Evolutionary conservation across 164 flowering plant species (phyloP).

Genomic region (Kingdonia uniflora): DNA sequence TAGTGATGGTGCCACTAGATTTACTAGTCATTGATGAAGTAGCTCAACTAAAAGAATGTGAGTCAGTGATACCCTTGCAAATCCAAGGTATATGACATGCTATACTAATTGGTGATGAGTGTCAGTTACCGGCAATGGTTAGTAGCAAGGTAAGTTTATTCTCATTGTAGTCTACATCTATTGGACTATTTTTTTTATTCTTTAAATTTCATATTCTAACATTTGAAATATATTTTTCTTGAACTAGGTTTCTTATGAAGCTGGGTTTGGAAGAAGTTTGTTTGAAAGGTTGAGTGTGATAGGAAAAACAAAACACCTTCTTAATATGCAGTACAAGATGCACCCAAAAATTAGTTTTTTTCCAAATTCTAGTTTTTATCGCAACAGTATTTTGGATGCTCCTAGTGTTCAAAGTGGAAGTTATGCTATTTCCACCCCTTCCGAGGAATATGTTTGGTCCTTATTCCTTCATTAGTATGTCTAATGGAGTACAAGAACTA

Average conservation of each 20-base stretch:
- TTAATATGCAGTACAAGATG: slow-evolving; percentile 45
- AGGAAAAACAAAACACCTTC: slow-evolving; percentile 29
- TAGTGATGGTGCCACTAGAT: slow-evolving; percentile 12
- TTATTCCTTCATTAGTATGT: slow-evolving; percentile 33
- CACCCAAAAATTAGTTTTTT: slow-evolving; percentile 47
- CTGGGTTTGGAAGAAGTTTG: slow-evolving; percentile 46
- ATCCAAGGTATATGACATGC: slow-evolving; percentile 29
- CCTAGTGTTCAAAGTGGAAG: slow-evolving; percentile 16
- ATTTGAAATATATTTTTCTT: background rate
- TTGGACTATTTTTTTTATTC: too few species aligned
- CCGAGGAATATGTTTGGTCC: slow-evolving; percentile 32
- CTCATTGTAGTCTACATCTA: background rate
- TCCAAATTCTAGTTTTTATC: slow-evolving; percentile 37
- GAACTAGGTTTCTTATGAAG: slow-evolving; percentile 21
- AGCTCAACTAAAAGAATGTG: slow-evolving; percentile 49
- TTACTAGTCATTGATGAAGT: slow-evolving; percentile 47
- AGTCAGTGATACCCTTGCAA: slow-evolving; percentile 41
- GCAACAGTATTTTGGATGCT: slow-evolving; percentile 22
- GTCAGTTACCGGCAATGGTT: slow-evolving; percentile 45
- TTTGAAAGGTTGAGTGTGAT: slow-evolving; percentile 30
- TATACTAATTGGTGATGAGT: slow-evolving; percentile 44
- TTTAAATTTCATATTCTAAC: too few species aligned
- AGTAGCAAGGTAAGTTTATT: slow-evolving; percentile 32
- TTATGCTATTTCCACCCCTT: slow-evolving; percentile 28
- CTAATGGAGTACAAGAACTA: slow-evolving; percentile 21